Percentiles rank a stretch among this genome's conserved stretches.
phyloP scores from a whole-genome alignment of 208 protist genomes.

The Herpetomonas samuelpessoai region DNA sequence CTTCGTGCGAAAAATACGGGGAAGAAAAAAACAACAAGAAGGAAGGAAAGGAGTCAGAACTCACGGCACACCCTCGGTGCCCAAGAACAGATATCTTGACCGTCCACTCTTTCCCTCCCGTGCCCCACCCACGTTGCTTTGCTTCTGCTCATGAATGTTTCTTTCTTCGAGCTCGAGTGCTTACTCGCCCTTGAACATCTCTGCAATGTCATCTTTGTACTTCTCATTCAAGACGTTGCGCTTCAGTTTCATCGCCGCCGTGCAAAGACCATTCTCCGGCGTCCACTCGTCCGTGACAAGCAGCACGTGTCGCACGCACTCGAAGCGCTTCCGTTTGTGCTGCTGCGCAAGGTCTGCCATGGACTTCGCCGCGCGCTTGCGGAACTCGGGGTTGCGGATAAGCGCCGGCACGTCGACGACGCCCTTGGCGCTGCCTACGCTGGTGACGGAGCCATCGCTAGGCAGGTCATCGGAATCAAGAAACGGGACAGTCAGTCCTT shows the following conservation, averaged over 20 bases:
- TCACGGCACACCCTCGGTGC: too few relatives aligned
- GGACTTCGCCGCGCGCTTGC: conserved; percentile 9
- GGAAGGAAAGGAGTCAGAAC: too few relatives aligned
- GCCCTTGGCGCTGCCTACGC: background rate
- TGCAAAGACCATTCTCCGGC: conserved; percentile 67
- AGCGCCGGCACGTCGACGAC: conserved; percentile 36
- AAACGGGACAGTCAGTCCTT: conserved; percentile 26
- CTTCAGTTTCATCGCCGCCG: conserved; percentile 78
- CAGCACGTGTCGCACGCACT: conserved; percentile 32
- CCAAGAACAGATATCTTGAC: too few relatives aligned
- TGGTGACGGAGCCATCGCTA: background rate
- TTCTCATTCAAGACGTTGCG: conserved; percentile 42
- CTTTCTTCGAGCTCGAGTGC: background rate
- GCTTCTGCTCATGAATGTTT: too few relatives aligned
- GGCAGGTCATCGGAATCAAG: conserved; percentile 11
- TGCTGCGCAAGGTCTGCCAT: conserved; percentile 18
- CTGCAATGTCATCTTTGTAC: conserved; percentile 43
- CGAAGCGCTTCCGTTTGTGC: conserved; percentile 34
- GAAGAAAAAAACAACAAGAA: too few relatives aligned
- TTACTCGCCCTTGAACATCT: conserved; percentile 40
- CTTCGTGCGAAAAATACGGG: too few relatives aligned
- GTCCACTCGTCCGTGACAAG: conserved; percentile 73
- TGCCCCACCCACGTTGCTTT: too few relatives aligned
- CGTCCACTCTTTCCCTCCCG: too few relatives aligned
- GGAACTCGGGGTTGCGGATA: conserved; percentile 30